Conservation (phyloP, 2,329 filamentous ascomycete genomes). For the Capronia epimyces region DNA sequence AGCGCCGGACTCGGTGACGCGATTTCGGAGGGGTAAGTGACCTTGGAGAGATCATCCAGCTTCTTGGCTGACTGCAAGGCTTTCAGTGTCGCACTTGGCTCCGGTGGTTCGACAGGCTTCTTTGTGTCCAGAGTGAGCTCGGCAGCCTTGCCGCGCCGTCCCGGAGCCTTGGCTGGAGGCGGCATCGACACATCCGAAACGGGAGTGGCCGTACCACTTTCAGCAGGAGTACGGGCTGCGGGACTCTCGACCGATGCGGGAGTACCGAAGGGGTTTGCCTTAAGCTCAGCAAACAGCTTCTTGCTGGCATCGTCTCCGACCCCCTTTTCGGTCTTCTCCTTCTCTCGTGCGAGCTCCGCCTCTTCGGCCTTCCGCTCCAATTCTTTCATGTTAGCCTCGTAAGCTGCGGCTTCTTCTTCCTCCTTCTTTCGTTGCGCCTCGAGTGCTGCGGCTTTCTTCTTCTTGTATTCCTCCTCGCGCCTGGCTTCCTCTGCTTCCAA, state of each 20-base stretch:
- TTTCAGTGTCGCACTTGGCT: slow-evolving; percentile 90
- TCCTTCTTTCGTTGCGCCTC: slow-evolving; percentile 44
- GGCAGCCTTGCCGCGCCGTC: slow-evolving; percentile 71
- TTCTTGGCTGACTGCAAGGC: slow-evolving; percentile 88
- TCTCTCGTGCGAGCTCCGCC: slow-evolving; percentile 40
- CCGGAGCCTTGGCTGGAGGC: slow-evolving; percentile 50
- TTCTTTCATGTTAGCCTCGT: slow-evolving; percentile 46
- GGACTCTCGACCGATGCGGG: slow-evolving; percentile 32
- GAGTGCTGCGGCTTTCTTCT: slow-evolving; percentile 76
- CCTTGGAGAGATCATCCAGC: slow-evolving; percentile 69
- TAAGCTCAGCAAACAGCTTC: slow-evolving; percentile 43
- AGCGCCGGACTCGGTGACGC: slow-evolving; percentile 86
- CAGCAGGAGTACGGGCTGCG: slow-evolving; percentile 36
- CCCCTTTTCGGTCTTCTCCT: slow-evolving; percentile 36
- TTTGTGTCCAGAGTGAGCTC: slow-evolving; percentile 84
- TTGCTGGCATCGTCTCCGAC: slow-evolving; percentile 33
- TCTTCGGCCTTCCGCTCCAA: slow-evolving; percentile 47
- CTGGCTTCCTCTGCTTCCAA: slow-evolving; percentile 44
- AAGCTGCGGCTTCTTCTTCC: slow-evolving; percentile 42
- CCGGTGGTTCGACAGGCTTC: slow-evolving; percentile 80
- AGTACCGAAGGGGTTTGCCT: slow-evolving; percentile 36
- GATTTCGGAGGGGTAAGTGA: slow-evolving; percentile 78
- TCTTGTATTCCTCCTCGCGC: slow-evolving; percentile 49
- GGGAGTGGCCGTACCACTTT: slow-evolving; percentile 44
- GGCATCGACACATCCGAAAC: slow-evolving; percentile 43